Percentiles rank a stretch among this genome's conserved stretches.
Evolutionary conservation across 108 stramenopile species (phyloP).

Genomic region (Skeletonema costatum): DNA sequence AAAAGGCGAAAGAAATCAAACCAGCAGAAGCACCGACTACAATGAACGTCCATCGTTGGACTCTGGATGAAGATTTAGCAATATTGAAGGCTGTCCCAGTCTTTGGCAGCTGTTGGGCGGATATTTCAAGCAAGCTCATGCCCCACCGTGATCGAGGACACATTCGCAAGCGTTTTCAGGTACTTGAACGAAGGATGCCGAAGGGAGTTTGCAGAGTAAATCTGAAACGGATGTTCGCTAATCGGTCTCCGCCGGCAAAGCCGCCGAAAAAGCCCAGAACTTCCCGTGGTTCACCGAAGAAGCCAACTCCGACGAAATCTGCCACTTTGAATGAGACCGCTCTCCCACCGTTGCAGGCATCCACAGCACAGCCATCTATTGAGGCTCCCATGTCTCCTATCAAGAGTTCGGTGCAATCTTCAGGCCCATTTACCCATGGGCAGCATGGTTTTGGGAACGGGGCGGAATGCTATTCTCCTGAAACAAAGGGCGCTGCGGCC

Average conservation of each 20-base stretch:
- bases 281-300: conserved; percentile 9
- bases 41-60: conserved; percentile 88
- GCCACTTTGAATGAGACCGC: conserved; percentile 5
- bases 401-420: conserved; percentile 9
- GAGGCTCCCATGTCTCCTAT: conserved; percentile 16
- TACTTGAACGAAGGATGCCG: conserved; percentile 77
- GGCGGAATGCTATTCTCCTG: neutral
- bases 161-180: conserved; percentile 85
- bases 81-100: conserved; percentile 80
- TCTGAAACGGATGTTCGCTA: conserved; percentile 12
- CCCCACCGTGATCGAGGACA: conserved; percentile 88
- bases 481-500: neutral
- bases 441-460: neutral
- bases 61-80: conserved; percentile 81
- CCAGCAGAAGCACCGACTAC: conserved; percentile 74
- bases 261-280: conserved; percentile 9
- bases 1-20: conserved; percentile 40
- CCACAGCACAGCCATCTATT: neutral
- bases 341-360: conserved; percentile 1
- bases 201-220: conserved; percentile 43
- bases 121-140: conserved; percentile 69
- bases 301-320: conserved; percentile 9
- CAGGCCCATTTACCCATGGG: neutral
- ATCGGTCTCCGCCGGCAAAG: conserved; percentile 11
- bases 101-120: conserved; percentile 86